Evolutionary conservation across 495 filamentous ascomycete species (phyloP), one percentile per base, ranked within the genome.

Genomic region (Tuber brumale): DNA sequence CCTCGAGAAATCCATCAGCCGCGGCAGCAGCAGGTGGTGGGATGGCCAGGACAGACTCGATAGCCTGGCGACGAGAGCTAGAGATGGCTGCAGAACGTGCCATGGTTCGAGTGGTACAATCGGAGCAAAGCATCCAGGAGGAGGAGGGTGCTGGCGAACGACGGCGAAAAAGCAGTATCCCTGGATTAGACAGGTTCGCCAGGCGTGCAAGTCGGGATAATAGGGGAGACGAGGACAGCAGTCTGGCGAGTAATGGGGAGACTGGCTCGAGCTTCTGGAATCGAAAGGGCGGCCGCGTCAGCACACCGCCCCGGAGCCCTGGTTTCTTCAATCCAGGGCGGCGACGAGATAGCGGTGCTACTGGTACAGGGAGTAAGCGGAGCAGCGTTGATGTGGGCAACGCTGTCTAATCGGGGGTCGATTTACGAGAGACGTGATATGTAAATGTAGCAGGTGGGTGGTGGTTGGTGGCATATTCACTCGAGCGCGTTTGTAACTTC

Each of bases 101-200:
- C 19, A 72, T 80, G 37, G 73, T 73, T 27, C 73, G 78, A 18
- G 78, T 80, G 43, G 61, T 80, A 31, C 78, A 57, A 66, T 80
- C 78, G 0, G 78, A 80, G n/a, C 78, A 80, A 43, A 80, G 76
- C 43, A 74, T 76, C 23, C 78, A 80, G 27, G 76, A 80, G n/a
- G 76, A 80, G n/a, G 78, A 80, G 70, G 72, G 78, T 27, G 73
- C 78, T 42, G 76, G 45, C 45, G 78, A 76, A 35, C 78, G 75
- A 69, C 70, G 76, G 9, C 76, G 78, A 46, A 80, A 79, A 79
- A 61, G 78, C 76, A 73, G 76, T 57, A 79, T 79, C 45, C 77
- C 77, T 39, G 77, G 77, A 23, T 66, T 79, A 18, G 73, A 79
- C n/a, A 75, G 72, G 43, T 80, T 80, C 70, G 75, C 76, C 23